phyloP scores from a whole-genome alignment of 768 basidiomycete genomes.

The Phlebiopsis gigantea region DNA sequence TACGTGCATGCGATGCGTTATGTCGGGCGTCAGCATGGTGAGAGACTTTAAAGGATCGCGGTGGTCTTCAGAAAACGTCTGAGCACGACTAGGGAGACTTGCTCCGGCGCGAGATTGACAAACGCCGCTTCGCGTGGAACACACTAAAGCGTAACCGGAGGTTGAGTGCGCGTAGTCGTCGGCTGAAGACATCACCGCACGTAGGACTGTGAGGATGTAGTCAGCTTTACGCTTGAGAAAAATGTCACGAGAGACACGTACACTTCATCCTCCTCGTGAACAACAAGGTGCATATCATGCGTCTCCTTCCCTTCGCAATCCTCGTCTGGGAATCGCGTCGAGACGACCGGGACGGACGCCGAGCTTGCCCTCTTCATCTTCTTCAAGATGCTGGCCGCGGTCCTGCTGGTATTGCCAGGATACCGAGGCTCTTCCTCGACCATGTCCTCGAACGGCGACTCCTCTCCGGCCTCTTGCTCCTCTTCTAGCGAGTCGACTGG shows the following conservation, averaged over 20 bases:
- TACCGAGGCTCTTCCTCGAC: slow-evolving; percentile 10
- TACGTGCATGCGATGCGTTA: slow-evolving; percentile 2
- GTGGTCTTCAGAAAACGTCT: background rate
- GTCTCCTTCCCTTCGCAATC: slow-evolving; percentile 6
- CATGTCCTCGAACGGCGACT: slow-evolving; percentile 18
- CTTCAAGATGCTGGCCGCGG: background rate
- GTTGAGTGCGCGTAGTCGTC: slow-evolving; percentile 58
- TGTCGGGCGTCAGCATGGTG: background rate
- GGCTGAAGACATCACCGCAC: slow-evolving; percentile 45
- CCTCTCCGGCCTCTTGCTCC: slow-evolving; percentile 14
- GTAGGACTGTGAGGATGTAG: slow-evolving; percentile 39
- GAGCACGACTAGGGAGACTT: slow-evolving; percentile 9
- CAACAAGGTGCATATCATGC: background rate
- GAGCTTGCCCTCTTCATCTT: slow-evolving; percentile 9
- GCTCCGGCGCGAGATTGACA: slow-evolving; percentile 15
- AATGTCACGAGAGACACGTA: slow-evolving; percentile 14
- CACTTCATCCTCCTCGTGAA: slow-evolving; percentile 17
- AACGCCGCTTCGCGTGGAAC: slow-evolving; percentile 43
- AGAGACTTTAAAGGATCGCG: background rate
- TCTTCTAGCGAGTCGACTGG: slow-evolving; percentile 21
- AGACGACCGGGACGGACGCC: background rate
- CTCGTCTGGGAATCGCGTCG: background rate
- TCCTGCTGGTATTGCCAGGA: slow-evolving; percentile 11
- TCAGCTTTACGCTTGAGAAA: background rate
- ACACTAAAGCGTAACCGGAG: slow-evolving; percentile 53